A percentile compares a stretch with the other conserved stretches of the same genome.
phyloP scores from a whole-genome alignment of 257 asterid species.

The Plectranthus barbatus region DNA sequence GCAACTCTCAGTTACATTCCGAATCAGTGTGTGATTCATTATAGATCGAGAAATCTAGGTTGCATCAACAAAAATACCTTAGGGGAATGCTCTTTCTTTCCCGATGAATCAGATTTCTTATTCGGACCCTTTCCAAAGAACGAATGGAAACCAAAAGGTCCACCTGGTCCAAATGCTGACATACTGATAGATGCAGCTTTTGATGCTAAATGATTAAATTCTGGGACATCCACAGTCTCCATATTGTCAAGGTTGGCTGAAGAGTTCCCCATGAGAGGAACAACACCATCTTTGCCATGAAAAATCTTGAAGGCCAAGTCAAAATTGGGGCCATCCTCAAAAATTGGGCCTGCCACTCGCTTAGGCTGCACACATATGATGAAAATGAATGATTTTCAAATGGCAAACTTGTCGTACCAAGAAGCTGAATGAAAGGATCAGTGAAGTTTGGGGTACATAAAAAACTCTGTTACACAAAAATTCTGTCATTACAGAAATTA shows the following conservation, averaged over 20 bases:
- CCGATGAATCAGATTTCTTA: conserved; percentile 41
- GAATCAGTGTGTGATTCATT: neutral
- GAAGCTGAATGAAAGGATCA: neutral
- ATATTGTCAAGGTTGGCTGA: conserved; percentile 16
- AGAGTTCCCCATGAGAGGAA: conserved; percentile 47
- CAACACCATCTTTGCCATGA: conserved; percentile 76
- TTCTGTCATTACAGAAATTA: neutral
- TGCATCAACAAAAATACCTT: conserved; percentile 32
- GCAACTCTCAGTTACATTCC: neutral
- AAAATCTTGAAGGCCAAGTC: conserved; percentile 60
- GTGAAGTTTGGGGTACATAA: neutral
- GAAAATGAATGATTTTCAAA: neutral
- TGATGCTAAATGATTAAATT: conserved; percentile 57
- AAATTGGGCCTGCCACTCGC: conserved; percentile 64
- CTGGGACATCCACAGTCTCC: conserved; percentile 28
- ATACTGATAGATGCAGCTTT: conserved; percentile 67
- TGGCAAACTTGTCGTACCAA: neutral
- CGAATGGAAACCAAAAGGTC: conserved; percentile 65
- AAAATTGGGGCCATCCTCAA: conserved; percentile 76
- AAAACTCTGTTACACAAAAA: neutral
- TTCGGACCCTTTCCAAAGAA: conserved; percentile 45
- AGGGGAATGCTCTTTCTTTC: conserved; percentile 31
- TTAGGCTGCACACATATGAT: conserved; percentile 28
- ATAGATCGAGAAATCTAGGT: neutral
- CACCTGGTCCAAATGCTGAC: conserved; percentile 76